Evolutionary conservation across 2,329 filamentous ascomycete genomes (phyloP).

Genomic region (Dothistroma septosporum): DNA sequence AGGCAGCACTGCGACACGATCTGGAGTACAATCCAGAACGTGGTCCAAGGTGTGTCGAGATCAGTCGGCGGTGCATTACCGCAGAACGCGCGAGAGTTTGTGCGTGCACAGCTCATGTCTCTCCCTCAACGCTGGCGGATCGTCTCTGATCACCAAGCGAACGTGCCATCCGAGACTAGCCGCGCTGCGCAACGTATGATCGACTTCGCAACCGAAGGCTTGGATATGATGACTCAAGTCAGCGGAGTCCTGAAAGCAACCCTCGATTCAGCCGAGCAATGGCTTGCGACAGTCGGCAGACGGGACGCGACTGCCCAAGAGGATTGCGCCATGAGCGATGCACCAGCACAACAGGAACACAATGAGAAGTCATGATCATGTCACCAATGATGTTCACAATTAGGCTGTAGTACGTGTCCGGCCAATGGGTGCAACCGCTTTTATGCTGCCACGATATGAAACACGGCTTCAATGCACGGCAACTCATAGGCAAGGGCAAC

Average conservation of each 20-base stretch:
- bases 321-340: constrained; percentile 12
- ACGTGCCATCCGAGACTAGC: constrained; percentile 44
- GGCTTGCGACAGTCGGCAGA: constrained; percentile 61
- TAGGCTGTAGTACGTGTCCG: not conserved
- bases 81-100: constrained; percentile 78
- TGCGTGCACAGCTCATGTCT: constrained; percentile 77
- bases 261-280: constrained; percentile 82
- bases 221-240: constrained; percentile 93
- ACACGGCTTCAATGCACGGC: not conserved
- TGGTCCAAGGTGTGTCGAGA: constrained; percentile 78
- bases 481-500: not conserved
- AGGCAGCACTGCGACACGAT: constrained; percentile 56
- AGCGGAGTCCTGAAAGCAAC: constrained; percentile 84
- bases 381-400: not conserved
- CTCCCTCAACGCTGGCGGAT: constrained; percentile 78
- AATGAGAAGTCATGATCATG: constrained; percentile 14
- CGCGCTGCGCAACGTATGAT: constrained; percentile 69
- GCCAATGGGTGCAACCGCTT: not conserved
- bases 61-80: constrained; percentile 90
- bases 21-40: constrained; percentile 61
- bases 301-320: constrained; percentile 10
- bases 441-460: not conserved
- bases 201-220: constrained; percentile 79
- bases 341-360: constrained; percentile 10
- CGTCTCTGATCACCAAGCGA: constrained; percentile 48